Evolutionary conservation across 345 rosid genomes (phyloP).

Genomic region (Arabidopsis suecica): DNA sequence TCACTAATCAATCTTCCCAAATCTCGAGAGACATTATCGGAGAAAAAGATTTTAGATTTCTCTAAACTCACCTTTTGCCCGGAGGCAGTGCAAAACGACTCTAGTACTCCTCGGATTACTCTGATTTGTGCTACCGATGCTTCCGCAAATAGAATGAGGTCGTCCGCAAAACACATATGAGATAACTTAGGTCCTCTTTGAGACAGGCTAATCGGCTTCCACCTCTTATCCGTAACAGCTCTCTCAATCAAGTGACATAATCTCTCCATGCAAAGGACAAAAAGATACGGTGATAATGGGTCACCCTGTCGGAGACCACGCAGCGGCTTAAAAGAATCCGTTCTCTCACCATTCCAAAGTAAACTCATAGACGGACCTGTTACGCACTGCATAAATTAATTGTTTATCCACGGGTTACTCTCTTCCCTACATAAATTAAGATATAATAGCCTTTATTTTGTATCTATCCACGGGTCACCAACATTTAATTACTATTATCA

Average conservation of each 20-base stretch:
- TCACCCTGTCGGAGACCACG: neutral
- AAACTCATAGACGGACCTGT: neutral
- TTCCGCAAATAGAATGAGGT: too few relatives aligned
- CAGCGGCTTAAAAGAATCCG: neutral
- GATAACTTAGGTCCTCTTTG: neutral
- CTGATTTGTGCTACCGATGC: neutral
- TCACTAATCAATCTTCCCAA: fast-evolving
- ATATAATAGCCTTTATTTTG: neutral
- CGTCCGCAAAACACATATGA: neutral
- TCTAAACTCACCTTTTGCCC: neutral
- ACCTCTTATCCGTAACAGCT: too few relatives aligned
- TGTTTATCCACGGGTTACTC: neutral
- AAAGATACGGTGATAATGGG: neutral
- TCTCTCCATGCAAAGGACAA: neutral
- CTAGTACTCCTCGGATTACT: neutral
- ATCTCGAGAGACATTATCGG: neutral
- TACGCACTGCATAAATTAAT: neutral
- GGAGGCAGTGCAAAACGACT: neutral
- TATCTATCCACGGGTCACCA: neutral
- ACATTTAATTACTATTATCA: neutral
- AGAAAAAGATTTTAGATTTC: neutral
- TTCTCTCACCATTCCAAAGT: neutral
- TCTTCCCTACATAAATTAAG: neutral
- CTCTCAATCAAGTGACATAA: neutral
- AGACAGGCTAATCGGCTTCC: neutral